A percentile compares a stretch with the other conserved stretches of the same genome.
Conservation (phyloP, 371 early-diverging fungal species). For the Mucor racemosus region DNA sequence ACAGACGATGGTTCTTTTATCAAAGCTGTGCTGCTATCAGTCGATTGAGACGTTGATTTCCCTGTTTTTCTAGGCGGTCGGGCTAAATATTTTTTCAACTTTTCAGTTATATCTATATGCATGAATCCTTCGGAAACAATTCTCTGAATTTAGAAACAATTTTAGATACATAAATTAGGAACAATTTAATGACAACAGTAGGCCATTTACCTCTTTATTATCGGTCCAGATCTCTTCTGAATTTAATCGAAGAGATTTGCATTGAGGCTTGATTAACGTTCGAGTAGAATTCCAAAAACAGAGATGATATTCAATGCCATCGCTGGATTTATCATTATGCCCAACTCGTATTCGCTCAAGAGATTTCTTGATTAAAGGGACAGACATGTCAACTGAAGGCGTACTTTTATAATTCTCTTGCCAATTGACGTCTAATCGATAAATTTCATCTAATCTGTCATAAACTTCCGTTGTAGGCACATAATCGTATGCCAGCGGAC, state of each 20-base stretch:
- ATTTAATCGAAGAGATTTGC: slow-evolving; percentile 17
- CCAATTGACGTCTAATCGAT: slow-evolving; percentile 22
- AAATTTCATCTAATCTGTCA: slow-evolving; percentile 28
- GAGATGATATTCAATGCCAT: slow-evolving; percentile 23
- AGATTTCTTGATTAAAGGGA: slow-evolving; percentile 16
- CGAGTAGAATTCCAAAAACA: slow-evolving; percentile 32
- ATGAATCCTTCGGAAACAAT: slow-evolving; percentile 27
- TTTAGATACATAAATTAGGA: neutral
- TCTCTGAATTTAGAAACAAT: slow-evolving; percentile 7
- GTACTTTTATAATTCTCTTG: slow-evolving; percentile 3
- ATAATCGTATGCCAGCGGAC: slow-evolving; percentile 31
- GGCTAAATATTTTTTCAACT: neutral
- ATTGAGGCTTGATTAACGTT: slow-evolving; percentile 28
- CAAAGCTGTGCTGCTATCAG: neutral
- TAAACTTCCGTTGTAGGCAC: slow-evolving; percentile 32
- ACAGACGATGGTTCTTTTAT: neutral
- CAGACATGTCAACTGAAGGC: slow-evolving; percentile 11
- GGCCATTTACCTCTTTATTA: slow-evolving; percentile 7
- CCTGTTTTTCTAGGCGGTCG: neutral
- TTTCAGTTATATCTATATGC: slow-evolving; percentile 28
- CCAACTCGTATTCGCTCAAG: slow-evolving; percentile 17
- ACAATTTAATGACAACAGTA: neutral
- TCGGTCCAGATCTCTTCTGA: slow-evolving; percentile 20
- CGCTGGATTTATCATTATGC: neutral
- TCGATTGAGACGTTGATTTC: neutral